Conservation (phyloP, 2,329 filamentous ascomycete genomes). For the Diaporthe vaccinii region DNA sequence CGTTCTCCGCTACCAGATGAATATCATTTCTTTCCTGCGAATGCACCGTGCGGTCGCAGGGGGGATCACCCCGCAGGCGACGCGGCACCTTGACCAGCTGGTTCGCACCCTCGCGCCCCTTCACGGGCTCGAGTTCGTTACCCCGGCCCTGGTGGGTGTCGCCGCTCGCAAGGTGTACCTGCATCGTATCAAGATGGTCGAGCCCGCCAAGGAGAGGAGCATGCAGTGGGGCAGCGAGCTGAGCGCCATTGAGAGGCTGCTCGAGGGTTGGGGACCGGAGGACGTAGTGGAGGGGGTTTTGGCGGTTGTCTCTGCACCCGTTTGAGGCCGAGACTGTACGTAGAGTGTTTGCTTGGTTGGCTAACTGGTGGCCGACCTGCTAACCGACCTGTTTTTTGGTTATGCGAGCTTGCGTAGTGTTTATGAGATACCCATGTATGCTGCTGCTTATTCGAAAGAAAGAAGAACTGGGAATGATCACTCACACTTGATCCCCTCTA, state of each 20-base stretch:
- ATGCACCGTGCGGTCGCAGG: conserved; percentile 87
- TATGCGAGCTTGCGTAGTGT: conserved; percentile 14
- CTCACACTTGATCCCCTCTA: neutral
- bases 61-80: conserved; percentile 83
- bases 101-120: conserved; percentile 82
- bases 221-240: conserved; percentile 92
- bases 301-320: conserved; percentile 67
- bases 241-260: conserved; percentile 74
- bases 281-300: conserved; percentile 76
- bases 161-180: conserved; percentile 90
- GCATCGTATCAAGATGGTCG: conserved; percentile 82
- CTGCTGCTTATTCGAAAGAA: neutral
- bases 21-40: conserved; percentile 88
- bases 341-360: neutral
- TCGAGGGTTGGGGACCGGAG: conserved; percentile 73
- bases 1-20: conserved; percentile 86
- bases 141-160: conserved; percentile 85
- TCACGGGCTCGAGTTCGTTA: conserved; percentile 84
- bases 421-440: conserved; percentile 34
- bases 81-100: conserved; percentile 80
- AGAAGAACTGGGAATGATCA: no score
- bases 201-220: conserved; percentile 82
- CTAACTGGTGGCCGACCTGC: neutral
- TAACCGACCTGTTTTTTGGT: neutral
- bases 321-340: conserved; percentile 49